Evolutionary conservation across 495 filamentous ascomycete species (phyloP).

Genomic region (Aspergillus ellipticus): DNA sequence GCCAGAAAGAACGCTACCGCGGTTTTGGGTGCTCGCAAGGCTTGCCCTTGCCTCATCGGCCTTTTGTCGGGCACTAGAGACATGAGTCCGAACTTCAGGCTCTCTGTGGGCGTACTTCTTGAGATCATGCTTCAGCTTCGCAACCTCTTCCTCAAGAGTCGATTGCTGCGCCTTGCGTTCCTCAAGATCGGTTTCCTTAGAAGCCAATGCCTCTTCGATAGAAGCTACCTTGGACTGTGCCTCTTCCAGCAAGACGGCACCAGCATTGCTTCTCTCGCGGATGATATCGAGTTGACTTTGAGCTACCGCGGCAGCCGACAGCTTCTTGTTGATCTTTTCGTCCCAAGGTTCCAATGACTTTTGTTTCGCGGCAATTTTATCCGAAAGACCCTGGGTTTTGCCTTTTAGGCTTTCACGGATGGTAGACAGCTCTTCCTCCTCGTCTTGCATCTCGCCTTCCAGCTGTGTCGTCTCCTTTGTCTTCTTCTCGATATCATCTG

Average conservation of each 20-base stretch:
- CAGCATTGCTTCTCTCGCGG: slow-evolving; percentile 80
- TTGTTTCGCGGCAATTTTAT: slow-evolving; percentile 88
- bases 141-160: slow-evolving; percentile 68
- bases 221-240: slow-evolving; percentile 71
- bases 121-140: slow-evolving; percentile 65
- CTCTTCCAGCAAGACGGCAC: slow-evolving; percentile 77
- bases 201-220: slow-evolving; percentile 63
- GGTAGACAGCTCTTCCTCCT: slow-evolving; percentile 74
- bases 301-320: slow-evolving; percentile 87
- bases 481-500: slow-evolving; percentile 72
- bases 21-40: slow-evolving; percentile 81
- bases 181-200: slow-evolving; percentile 72
- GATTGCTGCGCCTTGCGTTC: slow-evolving; percentile 68
- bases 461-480: slow-evolving; percentile 64
- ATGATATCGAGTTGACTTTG: slow-evolving; percentile 92
- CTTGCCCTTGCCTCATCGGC: slow-evolving; percentile 92
- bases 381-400: slow-evolving; percentile 90
- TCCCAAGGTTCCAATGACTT: slow-evolving; percentile 96
- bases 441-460: slow-evolving; percentile 67
- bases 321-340: slow-evolving; percentile 92
- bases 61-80: slow-evolving; percentile 86
- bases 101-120: slow-evolving; percentile 70
- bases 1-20: slow-evolving; percentile 86
- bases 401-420: slow-evolving; percentile 86
- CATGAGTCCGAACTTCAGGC: slow-evolving; percentile 70